These are phyloP conservation scores for Didymella pomorum DNA, from an alignment of 2,329 filamentous ascomycete species.

Conservation along the genomic window DNA sequence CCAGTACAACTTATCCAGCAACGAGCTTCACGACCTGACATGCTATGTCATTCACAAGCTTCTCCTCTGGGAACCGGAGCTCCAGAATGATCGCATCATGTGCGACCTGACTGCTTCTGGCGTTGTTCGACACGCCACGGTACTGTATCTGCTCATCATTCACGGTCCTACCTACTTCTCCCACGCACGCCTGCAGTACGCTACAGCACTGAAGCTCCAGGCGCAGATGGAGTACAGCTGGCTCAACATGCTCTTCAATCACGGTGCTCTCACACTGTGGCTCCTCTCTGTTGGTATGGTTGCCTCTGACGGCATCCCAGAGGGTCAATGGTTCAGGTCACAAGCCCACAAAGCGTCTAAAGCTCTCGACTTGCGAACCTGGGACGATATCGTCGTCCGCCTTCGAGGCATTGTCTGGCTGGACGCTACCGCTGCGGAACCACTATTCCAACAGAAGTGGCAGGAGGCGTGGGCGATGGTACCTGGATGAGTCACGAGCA, in stretches of 20 bases:
- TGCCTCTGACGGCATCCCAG: slow-evolving; percentile 17
- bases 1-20: slow-evolving; percentile 45
- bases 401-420: slow-evolving; percentile 26
- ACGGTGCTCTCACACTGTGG: slow-evolving; percentile 25
- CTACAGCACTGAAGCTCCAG: slow-evolving; percentile 22
- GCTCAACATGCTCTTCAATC: slow-evolving; percentile 3
- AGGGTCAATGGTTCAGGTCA: slow-evolving; percentile 25
- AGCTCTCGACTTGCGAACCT: slow-evolving; percentile 8
- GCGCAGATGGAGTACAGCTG: slow-evolving; percentile 17
- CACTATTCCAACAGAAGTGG: slow-evolving; percentile 22
- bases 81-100: slow-evolving; percentile 14
- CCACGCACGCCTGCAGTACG: slow-evolving; percentile 48
- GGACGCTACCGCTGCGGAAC: slow-evolving; percentile 8
- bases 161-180: slow-evolving; percentile 66
- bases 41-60: slow-evolving; percentile 64
- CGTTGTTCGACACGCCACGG: slow-evolving; percentile 56
- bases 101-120: slow-evolving; percentile 27
- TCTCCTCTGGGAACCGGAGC: slow-evolving; percentile 38
- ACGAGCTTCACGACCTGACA: slow-evolving; percentile 63
- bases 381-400: slow-evolving; percentile 11
- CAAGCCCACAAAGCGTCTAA: slow-evolving; percentile 10
- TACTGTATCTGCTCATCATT: slow-evolving; percentile 62
- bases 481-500: background rate
- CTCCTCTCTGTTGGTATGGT: slow-evolving; percentile 28
- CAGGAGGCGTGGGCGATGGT: slow-evolving; percentile 5